Evolutionary conservation across 768 basidiomycete species (phyloP).

Genomic region (Panus rudis): DNA sequence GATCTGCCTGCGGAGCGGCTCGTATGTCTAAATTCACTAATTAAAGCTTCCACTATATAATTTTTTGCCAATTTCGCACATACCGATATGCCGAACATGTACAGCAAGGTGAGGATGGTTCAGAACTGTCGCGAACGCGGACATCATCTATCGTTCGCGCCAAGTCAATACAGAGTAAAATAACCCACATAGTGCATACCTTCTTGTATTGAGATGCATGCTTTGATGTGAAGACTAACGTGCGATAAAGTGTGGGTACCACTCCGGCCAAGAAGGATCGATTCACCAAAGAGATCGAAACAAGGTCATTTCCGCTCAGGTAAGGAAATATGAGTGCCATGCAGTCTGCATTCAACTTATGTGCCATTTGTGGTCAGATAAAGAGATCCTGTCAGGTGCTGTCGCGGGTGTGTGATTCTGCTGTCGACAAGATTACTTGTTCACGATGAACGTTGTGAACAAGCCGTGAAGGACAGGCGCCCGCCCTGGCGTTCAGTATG

Average conservation of each 20-base stretch:
- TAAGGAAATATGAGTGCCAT: constrained; percentile 58
- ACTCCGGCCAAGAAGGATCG: constrained; percentile 58
- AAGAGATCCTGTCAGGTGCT: no score
- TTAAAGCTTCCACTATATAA: no score
- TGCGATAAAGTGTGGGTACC: constrained; percentile 55
- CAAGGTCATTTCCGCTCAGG: constrained; percentile 47
- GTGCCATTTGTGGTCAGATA: no score
- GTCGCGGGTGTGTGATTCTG: no score
- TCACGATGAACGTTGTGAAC: no score
- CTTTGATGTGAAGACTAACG: constrained; percentile 43
- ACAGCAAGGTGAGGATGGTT: constrained; percentile 45
- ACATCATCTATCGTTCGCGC: constrained; percentile 43
- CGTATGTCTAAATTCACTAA: constrained; percentile 48
- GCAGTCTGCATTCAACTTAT: constrained; percentile 67
- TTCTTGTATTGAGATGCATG: constrained; percentile 53
- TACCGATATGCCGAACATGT: constrained; percentile 57
- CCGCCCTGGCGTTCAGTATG: no score
- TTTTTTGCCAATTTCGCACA: no score
- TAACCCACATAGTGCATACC: no score
- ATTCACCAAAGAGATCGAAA: constrained; percentile 56
- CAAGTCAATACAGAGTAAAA: no score
- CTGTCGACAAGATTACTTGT: no score
- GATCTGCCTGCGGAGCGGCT: constrained; percentile 36
- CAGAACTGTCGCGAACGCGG: constrained; percentile 55
- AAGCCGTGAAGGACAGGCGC: no score